Base-by-base conservation (phyloP, 306 rosid species). In the Acacia crassicarpa region DNA sequence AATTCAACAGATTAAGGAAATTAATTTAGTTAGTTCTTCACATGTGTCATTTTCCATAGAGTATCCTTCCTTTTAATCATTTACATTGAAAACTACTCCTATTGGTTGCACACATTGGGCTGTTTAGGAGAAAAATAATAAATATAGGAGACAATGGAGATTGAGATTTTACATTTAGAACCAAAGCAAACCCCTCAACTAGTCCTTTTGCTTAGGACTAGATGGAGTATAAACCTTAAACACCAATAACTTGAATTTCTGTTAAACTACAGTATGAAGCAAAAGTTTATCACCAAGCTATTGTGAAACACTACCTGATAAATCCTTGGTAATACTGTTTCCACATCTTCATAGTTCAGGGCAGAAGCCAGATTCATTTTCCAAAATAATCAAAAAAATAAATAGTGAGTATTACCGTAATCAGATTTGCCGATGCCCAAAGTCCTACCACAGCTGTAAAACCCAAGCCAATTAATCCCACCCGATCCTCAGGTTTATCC, bases 401-500 rank as follows among this genome's bases (percentile, higher is more conserved):
- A 74, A 1, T 41, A 27, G 14, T 40, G 73, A 11, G 14, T 27
- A 69, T 84, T 89, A 91, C 95, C 45, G 89, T 17, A 65, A 91
- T 70, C 69, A 89, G 66, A 75, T 89, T 91, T 15, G 83, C 61
- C 13, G 90, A 80, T 51, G 93, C 83, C 95, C 95, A 89, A 32
- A 86, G 2, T 45, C 78, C 89, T 32, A 82, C 93, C 38, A 91
- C 30, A 79, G 84, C 88, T 54, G 93, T 85, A 85, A 91, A 91
- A 33, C 95, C 95, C 85, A 91, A 81, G 40, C 91, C 93, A 48
- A 89, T 10, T 16, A 91, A 86, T 30, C 87, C 95, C 38, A 82
- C 17, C 72, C 91, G 86, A 82, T 91, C 93, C 84, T 89, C 95
- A 62, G 89, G 77, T 32, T 86, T 81, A 80, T 84, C 88, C 92